Base-by-base conservation (phyloP, 768 basidiomycete species). In the Goffeauzyma gilvescens region DNA sequence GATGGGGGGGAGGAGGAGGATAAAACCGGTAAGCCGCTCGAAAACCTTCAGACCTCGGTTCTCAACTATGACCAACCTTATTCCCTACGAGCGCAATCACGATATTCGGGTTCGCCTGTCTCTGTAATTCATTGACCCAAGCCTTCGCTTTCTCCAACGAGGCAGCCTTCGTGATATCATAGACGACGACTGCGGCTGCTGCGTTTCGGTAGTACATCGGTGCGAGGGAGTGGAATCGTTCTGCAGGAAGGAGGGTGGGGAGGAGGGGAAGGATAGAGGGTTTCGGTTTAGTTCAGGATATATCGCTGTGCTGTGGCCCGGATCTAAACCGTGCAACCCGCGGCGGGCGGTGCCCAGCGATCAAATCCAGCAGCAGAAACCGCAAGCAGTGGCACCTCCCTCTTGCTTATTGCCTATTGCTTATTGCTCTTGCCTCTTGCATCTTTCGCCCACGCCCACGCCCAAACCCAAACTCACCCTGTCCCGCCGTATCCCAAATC, bases 201-300 rank as follows among this genome's bases (percentile, higher is more conserved):
- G 90, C 86, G 57, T 96, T 95, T 57, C 93, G 82, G 65, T 93
- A 95, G 64, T 93, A 93, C 90, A 96, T 96, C 34, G 93, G 90
- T 23, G 89, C 89, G 43, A 93, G 77, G 38, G 89, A 93, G 63
- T 95, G 90, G 68, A 96, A 96, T 40, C 90, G 81, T 67, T 95
- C 89, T 68, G 85, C 15, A 26, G 14, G 23, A 13, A 9, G 33
- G 2, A 34, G 6, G 12, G 26, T n/a, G 23, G 21, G 22, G 9
- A 14, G 12, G 6, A 20, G 22, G 5, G 15, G 36, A 30, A 22
- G 32, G 24, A 9, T 6, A 13, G 12, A 27, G 20, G 2, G 23
- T n/a, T n/a, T n/a, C n/a, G n/a, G n/a, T n/a, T n/a, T n/a, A n/a
- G n/a, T n/a, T n/a, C n/a, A n/a, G n/a, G n/a, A n/a, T n/a, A n/a